Percentiles rank a stretch among this genome's conserved stretches.
Evolutionary conservation across 2,329 filamentous ascomycete genomes (phyloP).

Genomic region (Claviceps arundinis): DNA sequence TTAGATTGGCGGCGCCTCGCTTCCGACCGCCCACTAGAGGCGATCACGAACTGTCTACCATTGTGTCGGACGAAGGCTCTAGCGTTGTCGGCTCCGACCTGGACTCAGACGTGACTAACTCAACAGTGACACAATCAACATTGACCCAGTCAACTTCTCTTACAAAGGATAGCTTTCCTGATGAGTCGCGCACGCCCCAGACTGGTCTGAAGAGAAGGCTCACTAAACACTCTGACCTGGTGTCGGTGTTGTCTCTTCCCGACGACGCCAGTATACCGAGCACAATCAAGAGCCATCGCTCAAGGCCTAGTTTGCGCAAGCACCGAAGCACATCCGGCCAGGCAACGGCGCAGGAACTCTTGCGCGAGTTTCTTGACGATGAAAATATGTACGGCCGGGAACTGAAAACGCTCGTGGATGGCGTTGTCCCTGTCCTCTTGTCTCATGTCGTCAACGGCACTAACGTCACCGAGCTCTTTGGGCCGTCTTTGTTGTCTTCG

Average conservation of each 20-base stretch:
- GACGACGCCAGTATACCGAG: slow-evolving; percentile 41
- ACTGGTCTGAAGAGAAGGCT: slow-evolving; percentile 57
- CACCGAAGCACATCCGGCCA: slow-evolving; percentile 52
- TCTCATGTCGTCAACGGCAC: slow-evolving; percentile 67
- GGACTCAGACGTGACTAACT: slow-evolving; percentile 32
- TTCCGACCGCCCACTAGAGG: slow-evolving; percentile 39
- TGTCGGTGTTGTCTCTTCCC: slow-evolving; percentile 76
- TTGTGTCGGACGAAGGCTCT: slow-evolving; percentile 37
- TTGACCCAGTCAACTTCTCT: slow-evolving; percentile 38
- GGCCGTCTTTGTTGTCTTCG: slow-evolving; percentile 29
- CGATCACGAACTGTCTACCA: slow-evolving; percentile 42
- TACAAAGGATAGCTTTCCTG: slow-evolving; percentile 28
- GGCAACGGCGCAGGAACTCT: slow-evolving; percentile 60
- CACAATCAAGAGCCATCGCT: slow-evolving; percentile 56
- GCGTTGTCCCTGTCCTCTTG: slow-evolving; percentile 84
- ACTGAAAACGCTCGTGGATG: slow-evolving; percentile 83
- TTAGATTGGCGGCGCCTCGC: slow-evolving; percentile 20
- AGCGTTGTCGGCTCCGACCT: slow-evolving; percentile 34
- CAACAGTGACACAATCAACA: slow-evolving; percentile 41
- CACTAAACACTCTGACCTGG: slow-evolving; percentile 85
- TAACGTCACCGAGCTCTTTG: slow-evolving; percentile 54
- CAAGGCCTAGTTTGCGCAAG: slow-evolving; percentile 65
- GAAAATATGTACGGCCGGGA: slow-evolving; percentile 83
- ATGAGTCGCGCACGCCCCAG: slow-evolving; percentile 20
- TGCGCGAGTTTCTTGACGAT: slow-evolving; percentile 69